Evolutionary conservation across 257 asterid species (phyloP).

Genomic region (Asclepias syriaca): DNA sequence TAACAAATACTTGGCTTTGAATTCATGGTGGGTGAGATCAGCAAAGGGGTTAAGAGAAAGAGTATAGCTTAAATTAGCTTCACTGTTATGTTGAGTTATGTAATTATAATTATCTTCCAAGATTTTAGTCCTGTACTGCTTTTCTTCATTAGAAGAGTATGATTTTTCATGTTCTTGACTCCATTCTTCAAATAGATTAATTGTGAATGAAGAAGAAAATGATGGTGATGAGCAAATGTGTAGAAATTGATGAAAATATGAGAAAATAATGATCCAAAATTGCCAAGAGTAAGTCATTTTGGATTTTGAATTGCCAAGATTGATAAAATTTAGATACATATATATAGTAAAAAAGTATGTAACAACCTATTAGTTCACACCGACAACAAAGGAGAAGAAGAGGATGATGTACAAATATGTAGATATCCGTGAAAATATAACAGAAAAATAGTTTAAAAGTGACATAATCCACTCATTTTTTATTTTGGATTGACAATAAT

Average conservation of each 20-base stretch:
- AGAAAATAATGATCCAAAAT: conserved; percentile 25
- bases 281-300: conserved; percentile 1
- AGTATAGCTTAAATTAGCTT: no score
- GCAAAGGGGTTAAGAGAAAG: no score
- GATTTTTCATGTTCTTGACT: conserved; percentile 52
- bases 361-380: no score
- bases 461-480: conserved; percentile 9
- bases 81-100: background rate
- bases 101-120: background rate
- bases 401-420: no score
- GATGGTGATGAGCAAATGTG: no score
- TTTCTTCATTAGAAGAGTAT: conserved; percentile 67
- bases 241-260: conserved; percentile 15
- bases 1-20: no score
- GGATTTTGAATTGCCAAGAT: no score
- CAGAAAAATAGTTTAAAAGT: conserved; percentile 23
- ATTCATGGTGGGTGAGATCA: no score
- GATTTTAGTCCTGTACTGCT: conserved; percentile 39
- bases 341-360: no score
- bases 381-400: no score
- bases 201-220: conserved; percentile 4
- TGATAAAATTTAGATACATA: no score
- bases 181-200: conserved; percentile 67
- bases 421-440: conserved; percentile 7
- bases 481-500: no score